Percentiles rank a stretch among this genome's conserved stretches.
phyloP scores from a whole-genome alignment of 1,139 yeast genomes.

The Pichia norvegensis region DNA sequence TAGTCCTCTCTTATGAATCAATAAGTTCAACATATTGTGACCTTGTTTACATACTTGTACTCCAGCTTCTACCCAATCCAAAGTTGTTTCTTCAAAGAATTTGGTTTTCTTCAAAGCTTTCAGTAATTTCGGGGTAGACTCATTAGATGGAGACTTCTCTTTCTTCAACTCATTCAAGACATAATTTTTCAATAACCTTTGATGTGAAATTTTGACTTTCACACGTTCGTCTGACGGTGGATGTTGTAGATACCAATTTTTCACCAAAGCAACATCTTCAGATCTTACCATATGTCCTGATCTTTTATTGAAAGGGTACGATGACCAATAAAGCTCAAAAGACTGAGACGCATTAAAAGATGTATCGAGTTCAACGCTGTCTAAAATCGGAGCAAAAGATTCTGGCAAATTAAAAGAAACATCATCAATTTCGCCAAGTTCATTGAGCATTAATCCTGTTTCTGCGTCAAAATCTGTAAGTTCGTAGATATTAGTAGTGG shows the following conservation, averaged over 20 bases:
- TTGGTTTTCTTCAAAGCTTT: slow-evolving; percentile 68
- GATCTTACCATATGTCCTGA: slow-evolving; percentile 72
- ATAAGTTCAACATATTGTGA: slow-evolving; percentile 80
- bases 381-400: slow-evolving; percentile 38
- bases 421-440: slow-evolving; percentile 24
- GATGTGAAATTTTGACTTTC: slow-evolving; percentile 80
- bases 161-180: slow-evolving; percentile 71
- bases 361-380: slow-evolving; percentile 33
- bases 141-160: slow-evolving; percentile 65
- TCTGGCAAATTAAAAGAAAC: slow-evolving; percentile 13
- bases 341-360: slow-evolving; percentile 50
- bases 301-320: slow-evolving; percentile 74
- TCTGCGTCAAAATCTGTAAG: slow-evolving; percentile 23
- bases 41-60: slow-evolving; percentile 91
- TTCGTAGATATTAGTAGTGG: slow-evolving; percentile 16
- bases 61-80: slow-evolving; percentile 99
- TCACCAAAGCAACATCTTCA: slow-evolving; percentile 80
- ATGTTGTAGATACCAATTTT: slow-evolving; percentile 73
- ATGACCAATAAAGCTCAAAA: slow-evolving; percentile 65
- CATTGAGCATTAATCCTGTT: slow-evolving; percentile 29
- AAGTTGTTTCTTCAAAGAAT: slow-evolving; percentile 82
- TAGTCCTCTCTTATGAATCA: slow-evolving; percentile 86
- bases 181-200: slow-evolving; percentile 67
- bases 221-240: slow-evolving; percentile 55
- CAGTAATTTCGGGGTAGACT: slow-evolving; percentile 50